Evolutionary conservation across 768 basidiomycete species (phyloP), one percentile per base, ranked within the genome.

Genomic region (Melanogaster broomeanus): DNA sequence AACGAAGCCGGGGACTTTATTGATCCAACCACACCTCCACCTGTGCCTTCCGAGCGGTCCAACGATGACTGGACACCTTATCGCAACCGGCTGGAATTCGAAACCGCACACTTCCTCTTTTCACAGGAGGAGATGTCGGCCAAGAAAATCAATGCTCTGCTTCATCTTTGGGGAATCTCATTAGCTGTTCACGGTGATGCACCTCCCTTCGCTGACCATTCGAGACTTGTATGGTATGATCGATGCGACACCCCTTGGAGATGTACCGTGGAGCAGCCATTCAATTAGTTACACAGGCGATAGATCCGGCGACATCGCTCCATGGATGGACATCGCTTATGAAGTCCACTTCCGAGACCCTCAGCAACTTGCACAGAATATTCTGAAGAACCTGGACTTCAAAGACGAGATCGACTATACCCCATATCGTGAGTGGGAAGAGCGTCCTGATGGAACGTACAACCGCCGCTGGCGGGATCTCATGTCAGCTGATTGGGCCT

Each of bases 191-290:
- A 56, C 19, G 21, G 33, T 16, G 49, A 51, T 8, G 4, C 11
- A 13, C 63, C 72, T 4, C 70, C 73, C 1, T 77, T 73, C 50
- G 42, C 47, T 0, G 61, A 65, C 38, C 53, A 69, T 43, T n/a
- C 28, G 53, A 10, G 68, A 76, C 33, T 41, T 76, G 3, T 66
- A 71, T 31, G 31, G 33, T 0, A 64, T 58, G 0, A 76, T 78
- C 24, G 72, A 77, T 43, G 35, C 50, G 0, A 74, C 67, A 18
- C 45, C 47, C 6, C 40, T 64, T 42, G 74, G 76, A 12, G 69
- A 70, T 39, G 62, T 65, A n/a, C 61, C 72, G 0, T 78, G 75
- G 75, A 27, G 67, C 13, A 60, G 55, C 0, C 69, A 76, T 48
- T 45, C 56, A 2, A 34, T 71, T 8, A 34, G 48, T 3, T 74